A percentile compares a stretch with the other conserved stretches of the same genome.
Conservation (phyloP, 2,329 filamentous ascomycete species). For the Fusarium metavorans region DNA sequence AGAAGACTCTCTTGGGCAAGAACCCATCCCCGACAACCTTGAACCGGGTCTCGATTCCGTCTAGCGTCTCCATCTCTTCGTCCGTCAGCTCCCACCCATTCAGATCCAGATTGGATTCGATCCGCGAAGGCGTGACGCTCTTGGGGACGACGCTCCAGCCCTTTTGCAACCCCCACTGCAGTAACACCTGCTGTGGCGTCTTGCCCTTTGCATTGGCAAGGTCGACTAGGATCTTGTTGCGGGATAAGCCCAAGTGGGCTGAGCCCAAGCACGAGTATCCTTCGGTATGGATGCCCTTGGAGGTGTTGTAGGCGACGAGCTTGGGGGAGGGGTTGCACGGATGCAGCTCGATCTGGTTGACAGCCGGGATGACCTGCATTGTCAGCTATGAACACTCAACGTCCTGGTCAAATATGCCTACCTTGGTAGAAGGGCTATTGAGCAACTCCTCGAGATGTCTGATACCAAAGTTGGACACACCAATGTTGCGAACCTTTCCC, state of each 20-base stretch:
- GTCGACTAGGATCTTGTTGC: conserved; percentile 71
- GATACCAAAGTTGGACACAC: conserved; percentile 88
- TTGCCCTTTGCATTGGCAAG: conserved; percentile 76
- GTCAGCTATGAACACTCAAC: neutral
- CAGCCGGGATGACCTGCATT: conserved; percentile 68
- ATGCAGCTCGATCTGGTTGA: conserved; percentile 87
- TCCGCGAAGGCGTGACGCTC: conserved; percentile 78
- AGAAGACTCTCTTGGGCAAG: conserved; percentile 84
- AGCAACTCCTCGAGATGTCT: conserved; percentile 83
- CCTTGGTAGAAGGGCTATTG: conserved; percentile 72
- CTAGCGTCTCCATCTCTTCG: conserved; percentile 78
- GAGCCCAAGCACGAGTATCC: conserved; percentile 81
- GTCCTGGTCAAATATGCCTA: conserved; percentile 39
- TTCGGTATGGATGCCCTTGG: conserved; percentile 80
- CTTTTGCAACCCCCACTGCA: conserved; percentile 85
- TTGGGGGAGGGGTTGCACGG: conserved; percentile 86
- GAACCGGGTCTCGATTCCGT: conserved; percentile 78
- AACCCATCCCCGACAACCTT: conserved; percentile 84
- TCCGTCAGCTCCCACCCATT: conserved; percentile 79
- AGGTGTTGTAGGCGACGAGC: conserved; percentile 77
- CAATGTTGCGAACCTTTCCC: conserved; percentile 83
- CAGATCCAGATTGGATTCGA: conserved; percentile 80
- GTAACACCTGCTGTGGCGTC: conserved; percentile 79
- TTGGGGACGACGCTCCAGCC: conserved; percentile 90
- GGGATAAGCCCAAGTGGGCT: conserved; percentile 76